A percentile compares a stretch with the other conserved stretches of the same genome.
phyloP scores from a whole-genome alignment of 2,329 filamentous ascomycete species.

The Talaromyces sp. region DNA sequence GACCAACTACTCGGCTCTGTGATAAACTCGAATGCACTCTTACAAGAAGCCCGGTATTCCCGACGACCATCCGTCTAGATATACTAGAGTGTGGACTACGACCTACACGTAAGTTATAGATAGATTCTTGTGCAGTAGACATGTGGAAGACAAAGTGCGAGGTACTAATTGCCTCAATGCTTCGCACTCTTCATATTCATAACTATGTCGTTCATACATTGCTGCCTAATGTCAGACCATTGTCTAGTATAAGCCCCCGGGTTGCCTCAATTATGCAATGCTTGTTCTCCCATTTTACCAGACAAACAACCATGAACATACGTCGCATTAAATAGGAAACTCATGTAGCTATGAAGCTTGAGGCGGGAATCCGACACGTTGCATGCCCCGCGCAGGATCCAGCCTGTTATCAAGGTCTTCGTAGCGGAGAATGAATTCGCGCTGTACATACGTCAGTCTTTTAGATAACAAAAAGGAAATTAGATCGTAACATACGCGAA shows the following conservation, averaged over 20 bases:
- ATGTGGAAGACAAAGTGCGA: neutral
- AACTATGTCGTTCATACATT: constrained; percentile 9
- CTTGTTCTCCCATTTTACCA: constrained; percentile 9
- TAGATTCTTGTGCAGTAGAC: neutral
- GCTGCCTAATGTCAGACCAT: constrained; percentile 6
- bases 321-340: constrained; percentile 10
- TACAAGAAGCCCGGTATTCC: neutral
- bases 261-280: constrained; percentile 5
- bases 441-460: constrained; percentile 21
- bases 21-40: neutral
- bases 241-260: constrained; percentile 4
- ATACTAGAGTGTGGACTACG: neutral
- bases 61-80: neutral
- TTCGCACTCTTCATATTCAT: constrained; percentile 4
- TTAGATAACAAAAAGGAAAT: neutral
- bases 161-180: constrained; percentile 4
- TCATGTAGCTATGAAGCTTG: constrained; percentile 25
- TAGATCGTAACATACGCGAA: constrained; percentile 34
- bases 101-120: neutral
- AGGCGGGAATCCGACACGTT: constrained; percentile 30
- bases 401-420: constrained; percentile 45
- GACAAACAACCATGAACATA: constrained; percentile 10
- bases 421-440: constrained; percentile 46
- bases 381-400: constrained; percentile 32
- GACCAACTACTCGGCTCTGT: neutral